Evolutionary conservation across 495 filamentous ascomycete species (phyloP), one percentile per base, ranked within the genome.

Genomic region (Hyaloscypha bicolor): DNA sequence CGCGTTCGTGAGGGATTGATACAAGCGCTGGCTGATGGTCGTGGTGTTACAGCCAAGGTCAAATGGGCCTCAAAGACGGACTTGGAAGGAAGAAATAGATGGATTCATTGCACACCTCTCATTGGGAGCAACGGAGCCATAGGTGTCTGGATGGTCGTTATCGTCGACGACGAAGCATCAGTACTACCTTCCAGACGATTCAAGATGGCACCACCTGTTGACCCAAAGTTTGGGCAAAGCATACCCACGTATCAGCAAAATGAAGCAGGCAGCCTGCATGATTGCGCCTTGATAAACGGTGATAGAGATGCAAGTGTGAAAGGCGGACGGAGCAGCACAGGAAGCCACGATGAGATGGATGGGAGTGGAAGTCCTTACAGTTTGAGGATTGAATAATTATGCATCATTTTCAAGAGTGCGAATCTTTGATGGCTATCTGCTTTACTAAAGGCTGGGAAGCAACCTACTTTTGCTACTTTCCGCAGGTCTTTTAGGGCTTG

Each of bases 71-170:
- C 69, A 4, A 76, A 76, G 42, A 67, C 73, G 31, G 76, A 80
- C 25, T 73, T 73, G 14, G 79, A 82, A 37, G 85, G 84, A 1
- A 79, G 84, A 30, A 76, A 79, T 14, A 75, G 85, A 45, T 90
- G 87, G 81, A 84, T 90, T 51, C 87, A 89, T 68, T 87, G 85
- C 73, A 89, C 86, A 37, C 87, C 87, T 12, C 75, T 90, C 14
- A 58, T 86, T 16, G 86, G 87, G 1, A 78, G 74, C 35, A 82
- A 89, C 66, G 82, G 85, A 19, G 76, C 80, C 11, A 79, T 88
- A 9, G 88, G 87, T 59, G 86, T 88, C 0, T 89, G 86, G 86
- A 87, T 90, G 85, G 79, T 90, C 21, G 82, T 89, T 0, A 80
- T 90, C 70, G 82, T 89, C 0, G 86, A 88, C 55, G 80, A 79